Evolutionary conservation across 257 asterid genomes (phyloP).

Genomic region (Anisodus tanguticus): DNA sequence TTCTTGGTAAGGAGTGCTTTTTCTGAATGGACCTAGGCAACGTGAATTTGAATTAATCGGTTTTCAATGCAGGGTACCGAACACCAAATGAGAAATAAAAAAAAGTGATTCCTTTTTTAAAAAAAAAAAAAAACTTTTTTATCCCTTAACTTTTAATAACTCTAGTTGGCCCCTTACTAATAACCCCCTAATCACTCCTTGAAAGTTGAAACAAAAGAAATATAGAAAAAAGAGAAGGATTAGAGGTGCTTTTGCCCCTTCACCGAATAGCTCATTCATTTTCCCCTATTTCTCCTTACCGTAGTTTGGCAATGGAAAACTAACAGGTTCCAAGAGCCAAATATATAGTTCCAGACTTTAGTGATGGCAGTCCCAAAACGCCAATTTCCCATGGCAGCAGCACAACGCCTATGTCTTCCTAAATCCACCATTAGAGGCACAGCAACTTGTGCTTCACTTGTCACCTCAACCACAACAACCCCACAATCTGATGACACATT

Average conservation of each 20-base stretch:
- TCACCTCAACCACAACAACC: neutral
- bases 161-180: too few relatives aligned
- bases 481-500: conserved; percentile 43
- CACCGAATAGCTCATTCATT: neutral
- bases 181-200: too few relatives aligned
- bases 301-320: neutral
- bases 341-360: conserved; percentile 10
- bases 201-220: too few relatives aligned
- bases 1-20: too few relatives aligned
- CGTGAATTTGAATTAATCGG: too few relatives aligned
- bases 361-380: conserved; percentile 3
- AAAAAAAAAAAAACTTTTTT: too few relatives aligned
- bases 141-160: too few relatives aligned
- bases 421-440: conserved; percentile 11
- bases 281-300: neutral
- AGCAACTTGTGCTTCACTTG: conserved; percentile 11
- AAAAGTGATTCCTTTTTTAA: too few relatives aligned
- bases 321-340: neutral
- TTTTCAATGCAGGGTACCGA: too few relatives aligned
- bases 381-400: neutral
- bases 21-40: too few relatives aligned
- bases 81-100: too few relatives aligned
- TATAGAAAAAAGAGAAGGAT: too few relatives aligned
- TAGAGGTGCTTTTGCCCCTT: neutral
- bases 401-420: neutral